Evolutionary conservation across 2,329 filamentous ascomycete genomes (phyloP), one percentile per base, ranked within the genome.

Genomic region (Fragosphaeria purpurea): DNA sequence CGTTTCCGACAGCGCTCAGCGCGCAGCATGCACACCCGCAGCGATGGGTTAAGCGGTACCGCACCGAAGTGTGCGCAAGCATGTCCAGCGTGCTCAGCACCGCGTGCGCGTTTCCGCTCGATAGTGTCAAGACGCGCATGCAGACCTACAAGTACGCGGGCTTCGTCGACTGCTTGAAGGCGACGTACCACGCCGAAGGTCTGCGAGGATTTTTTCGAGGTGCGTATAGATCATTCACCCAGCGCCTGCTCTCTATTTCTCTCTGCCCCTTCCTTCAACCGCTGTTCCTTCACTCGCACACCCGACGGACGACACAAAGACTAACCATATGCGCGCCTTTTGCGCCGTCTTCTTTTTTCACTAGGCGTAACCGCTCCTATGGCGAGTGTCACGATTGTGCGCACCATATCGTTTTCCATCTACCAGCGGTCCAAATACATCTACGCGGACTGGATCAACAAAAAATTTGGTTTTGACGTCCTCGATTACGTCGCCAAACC

Each of bases 71-170:
- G 57, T 81, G 86, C 54, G 87, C 88, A 43, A 86, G 83, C 67
- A 74, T 81, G 40, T 86, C 84, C 63, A 90, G 85, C 66, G 75
- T 90, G 57, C 74, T 91, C 51, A 88, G 85, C 39, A 93, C 87
- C 41, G 76, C 88, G 62, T 75, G 78, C 57, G 85, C 87, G n/a
- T 94, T 91, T 63, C 88, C 88, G 30, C 79, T 94, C 58, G 88
- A 94, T 66, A 91, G 88, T 60, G 84, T 91, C 64, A 94, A 94
- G 73, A 90, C 86, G 50, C 85, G 88, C 62, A 88, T 93, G 81
- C 88, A 94, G 71, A 86, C 85, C 57, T 91, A 93, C 68, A 81
- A 85, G 56, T 90, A 86, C 68, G 75, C 77, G 57, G 86, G 78
- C 58, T 88, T 86, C 66, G 67, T 77, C 62, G 83, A 88, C 65